A percentile compares a stretch with the other conserved stretches of the same genome.
These are phyloP conservation scores for Thraustochytrium striatum DNA, from an alignment of 352 stramenopile species.

Conservation along the genomic window DNA sequence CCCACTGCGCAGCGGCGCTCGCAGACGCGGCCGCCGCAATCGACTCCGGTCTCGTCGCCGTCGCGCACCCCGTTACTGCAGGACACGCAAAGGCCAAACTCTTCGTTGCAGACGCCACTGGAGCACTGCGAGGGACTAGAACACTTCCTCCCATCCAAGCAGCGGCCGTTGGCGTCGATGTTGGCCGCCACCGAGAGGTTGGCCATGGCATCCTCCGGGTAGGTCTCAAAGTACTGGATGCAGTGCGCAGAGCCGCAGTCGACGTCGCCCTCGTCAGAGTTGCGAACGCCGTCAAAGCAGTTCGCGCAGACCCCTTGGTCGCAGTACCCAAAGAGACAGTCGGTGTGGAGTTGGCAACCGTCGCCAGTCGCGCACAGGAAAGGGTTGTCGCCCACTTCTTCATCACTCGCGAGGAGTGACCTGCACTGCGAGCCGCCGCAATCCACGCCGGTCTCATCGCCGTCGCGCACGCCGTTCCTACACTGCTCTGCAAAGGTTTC, in stretches of 20 bases:
- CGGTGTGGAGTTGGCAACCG: background rate
- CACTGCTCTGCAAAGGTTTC: constrained; percentile 41
- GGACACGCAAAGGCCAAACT: constrained; percentile 37
- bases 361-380: constrained; percentile 20
- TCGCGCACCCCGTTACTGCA: constrained; percentile 52
- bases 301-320: background rate
- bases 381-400: background rate
- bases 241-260: constrained; percentile 41
- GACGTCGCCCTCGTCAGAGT: constrained; percentile 44
- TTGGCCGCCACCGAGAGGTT: too few relatives aligned
- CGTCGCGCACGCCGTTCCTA: constrained; percentile 51
- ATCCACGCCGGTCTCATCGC: constrained; percentile 52
- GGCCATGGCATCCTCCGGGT: constrained; percentile 23
- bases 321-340: constrained; percentile 28
- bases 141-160: constrained; percentile 25
- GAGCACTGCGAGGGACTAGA: constrained; percentile 10
- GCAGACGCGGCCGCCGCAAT: constrained; percentile 41
- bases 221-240: constrained; percentile 32
- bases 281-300: constrained; percentile 24
- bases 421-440: constrained; percentile 49
- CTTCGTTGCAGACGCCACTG: constrained; percentile 33
- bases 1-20: constrained; percentile 6
- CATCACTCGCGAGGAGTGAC: background rate
- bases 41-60: constrained; percentile 46
- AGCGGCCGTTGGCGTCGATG: constrained; percentile 20